Evolutionary conservation across 73 alveolate species (phyloP).

Genomic region (Tetrahymena elliotti): DNA sequence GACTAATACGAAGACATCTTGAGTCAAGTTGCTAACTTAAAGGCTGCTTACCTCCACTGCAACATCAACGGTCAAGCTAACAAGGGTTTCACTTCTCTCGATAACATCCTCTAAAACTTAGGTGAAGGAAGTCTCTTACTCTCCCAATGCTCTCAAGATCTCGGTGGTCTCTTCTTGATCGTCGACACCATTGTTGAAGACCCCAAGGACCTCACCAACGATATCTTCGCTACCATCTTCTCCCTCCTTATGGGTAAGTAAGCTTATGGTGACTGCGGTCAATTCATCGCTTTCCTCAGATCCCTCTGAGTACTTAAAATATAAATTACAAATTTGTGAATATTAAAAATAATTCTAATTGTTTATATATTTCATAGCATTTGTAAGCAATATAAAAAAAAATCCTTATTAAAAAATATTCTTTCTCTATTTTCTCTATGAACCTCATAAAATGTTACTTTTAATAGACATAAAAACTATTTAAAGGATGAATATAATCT

Average conservation of each 20-base stretch:
- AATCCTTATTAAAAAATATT: neutral
- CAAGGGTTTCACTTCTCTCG: neutral
- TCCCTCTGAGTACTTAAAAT: neutral
- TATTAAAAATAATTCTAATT: neutral
- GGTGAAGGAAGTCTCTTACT: neutral
- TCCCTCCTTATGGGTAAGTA: neutral
- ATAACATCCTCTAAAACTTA: neutral
- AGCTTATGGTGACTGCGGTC: neutral
- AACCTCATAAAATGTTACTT: neutral
- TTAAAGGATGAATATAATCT: too few relatives aligned
- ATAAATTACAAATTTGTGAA: neutral
- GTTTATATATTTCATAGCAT: neutral
- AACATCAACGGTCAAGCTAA: neutral
- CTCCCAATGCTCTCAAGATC: neutral
- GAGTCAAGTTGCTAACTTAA: neutral
- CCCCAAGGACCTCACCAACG: conserved; percentile 1
- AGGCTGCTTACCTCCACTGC: conserved; percentile 1
- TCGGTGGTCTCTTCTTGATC: neutral
- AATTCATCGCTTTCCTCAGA: neutral
- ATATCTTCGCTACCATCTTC: neutral
- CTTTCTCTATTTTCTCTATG: too few relatives aligned
- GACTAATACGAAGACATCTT: neutral
- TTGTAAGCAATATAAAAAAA: neutral
- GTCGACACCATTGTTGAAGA: neutral
- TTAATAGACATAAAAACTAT: too few relatives aligned